phyloP scores from a whole-genome alignment of 1,139 yeast species.

The Blastobotrys elegans region DNA sequence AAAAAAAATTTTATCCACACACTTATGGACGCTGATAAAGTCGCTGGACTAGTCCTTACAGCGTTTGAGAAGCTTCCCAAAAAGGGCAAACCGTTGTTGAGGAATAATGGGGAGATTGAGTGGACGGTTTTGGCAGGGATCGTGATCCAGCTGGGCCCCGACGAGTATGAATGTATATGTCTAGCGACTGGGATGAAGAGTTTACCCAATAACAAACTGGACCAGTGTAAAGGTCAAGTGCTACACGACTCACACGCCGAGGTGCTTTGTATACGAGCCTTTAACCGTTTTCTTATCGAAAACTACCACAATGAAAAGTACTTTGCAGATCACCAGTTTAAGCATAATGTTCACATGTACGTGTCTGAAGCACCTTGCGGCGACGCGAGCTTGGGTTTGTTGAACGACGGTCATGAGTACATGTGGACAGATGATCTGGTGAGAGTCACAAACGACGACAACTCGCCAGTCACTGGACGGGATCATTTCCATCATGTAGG shows the following conservation, averaged over 20 bases:
- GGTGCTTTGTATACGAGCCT: slow-evolving; percentile 60
- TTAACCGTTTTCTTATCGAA: slow-evolving; percentile 46
- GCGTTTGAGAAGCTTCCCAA: slow-evolving; percentile 35
- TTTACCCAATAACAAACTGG: slow-evolving; percentile 47
- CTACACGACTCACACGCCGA: slow-evolving; percentile 93
- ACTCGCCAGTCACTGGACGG: slow-evolving; percentile 56
- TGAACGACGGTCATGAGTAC: slow-evolving; percentile 24
- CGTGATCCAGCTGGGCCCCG: slow-evolving; percentile 40
- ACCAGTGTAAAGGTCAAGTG: slow-evolving; percentile 45
- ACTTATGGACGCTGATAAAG: slow-evolving; percentile 22
- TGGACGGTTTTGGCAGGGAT: slow-evolving; percentile 84
- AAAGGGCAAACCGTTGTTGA: slow-evolving; percentile 51
- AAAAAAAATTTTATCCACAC: neutral
- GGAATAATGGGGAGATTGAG: slow-evolving; percentile 63
- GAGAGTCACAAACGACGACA: slow-evolving; percentile 24
- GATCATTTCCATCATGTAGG: slow-evolving; percentile 55
- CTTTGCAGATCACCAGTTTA: slow-evolving; percentile 1
- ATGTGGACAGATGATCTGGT: slow-evolving; percentile 25
- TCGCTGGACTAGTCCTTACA: slow-evolving; percentile 33
- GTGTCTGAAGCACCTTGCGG: slow-evolving; percentile 91
- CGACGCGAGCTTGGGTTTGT: slow-evolving; percentile 62
- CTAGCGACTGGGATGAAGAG: slow-evolving; percentile 83
- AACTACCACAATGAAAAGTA: slow-evolving; percentile 31
- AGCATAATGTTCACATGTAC: slow-evolving; percentile 37
- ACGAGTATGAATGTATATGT: slow-evolving; percentile 36